Evolutionary conservation across 768 basidiomycete species (phyloP).

Genomic region (Lactarius evosmus): DNA sequence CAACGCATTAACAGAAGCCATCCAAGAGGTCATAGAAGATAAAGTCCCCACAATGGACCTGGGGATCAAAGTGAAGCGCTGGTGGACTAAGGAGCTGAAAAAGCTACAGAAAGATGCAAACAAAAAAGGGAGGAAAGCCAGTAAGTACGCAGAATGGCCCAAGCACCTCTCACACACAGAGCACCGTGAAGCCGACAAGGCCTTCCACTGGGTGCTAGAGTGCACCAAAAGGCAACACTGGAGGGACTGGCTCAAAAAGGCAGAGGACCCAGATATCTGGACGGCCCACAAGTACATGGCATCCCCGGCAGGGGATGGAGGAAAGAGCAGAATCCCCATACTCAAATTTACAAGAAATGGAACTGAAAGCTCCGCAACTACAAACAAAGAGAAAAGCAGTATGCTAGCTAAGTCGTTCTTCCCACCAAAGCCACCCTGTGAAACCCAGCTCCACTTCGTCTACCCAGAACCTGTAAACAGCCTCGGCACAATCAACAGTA

Average conservation of each 20-base stretch:
- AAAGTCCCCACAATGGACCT: background rate
- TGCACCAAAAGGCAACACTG: constrained; percentile 30
- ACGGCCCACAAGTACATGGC: constrained; percentile 21
- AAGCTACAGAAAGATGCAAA: background rate
- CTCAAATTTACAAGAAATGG: background rate
- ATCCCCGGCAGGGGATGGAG: constrained; percentile 16
- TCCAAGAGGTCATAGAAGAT: background rate
- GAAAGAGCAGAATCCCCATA: constrained; percentile 28
- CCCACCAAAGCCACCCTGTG: constrained; percentile 24
- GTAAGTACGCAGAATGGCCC: background rate
- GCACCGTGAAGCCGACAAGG: background rate
- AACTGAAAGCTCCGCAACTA: background rate
- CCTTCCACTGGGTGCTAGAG: constrained; percentile 24
- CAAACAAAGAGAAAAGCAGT: constrained; percentile 26
- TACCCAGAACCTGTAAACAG: too few species aligned
- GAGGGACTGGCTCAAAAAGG: constrained; percentile 30
- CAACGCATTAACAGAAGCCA: background rate
- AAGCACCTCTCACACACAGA: constrained; percentile 10
- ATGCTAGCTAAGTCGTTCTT: constrained; percentile 35
- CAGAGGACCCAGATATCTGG: constrained; percentile 28
- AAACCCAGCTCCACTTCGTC: too few species aligned
- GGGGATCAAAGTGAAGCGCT: background rate
- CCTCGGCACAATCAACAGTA: constrained; percentile 32
- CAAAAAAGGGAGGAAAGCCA: background rate
- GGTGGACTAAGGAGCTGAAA: constrained; percentile 14